Conservation (phyloP, 768 basidiomycete species). For the Dendrothele bispora region DNA sequence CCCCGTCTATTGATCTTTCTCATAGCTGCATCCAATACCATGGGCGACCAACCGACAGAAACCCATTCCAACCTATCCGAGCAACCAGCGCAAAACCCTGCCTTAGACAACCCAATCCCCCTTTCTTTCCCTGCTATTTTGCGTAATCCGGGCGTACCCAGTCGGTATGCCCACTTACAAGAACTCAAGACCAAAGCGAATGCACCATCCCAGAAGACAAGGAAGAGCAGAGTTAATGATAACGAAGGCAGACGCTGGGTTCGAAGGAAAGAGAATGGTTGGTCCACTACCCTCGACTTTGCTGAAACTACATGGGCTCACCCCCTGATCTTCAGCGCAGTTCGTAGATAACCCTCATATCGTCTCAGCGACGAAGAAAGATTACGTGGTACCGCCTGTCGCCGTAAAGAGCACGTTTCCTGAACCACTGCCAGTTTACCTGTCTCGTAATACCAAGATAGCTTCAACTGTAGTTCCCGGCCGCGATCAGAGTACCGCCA, state of each 20-base stretch:
- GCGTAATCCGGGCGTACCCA: constrained; percentile 53
- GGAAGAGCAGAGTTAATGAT: constrained; percentile 51
- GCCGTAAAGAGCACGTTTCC: constrained; percentile 63
- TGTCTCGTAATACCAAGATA: constrained; percentile 58
- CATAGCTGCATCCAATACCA: no score
- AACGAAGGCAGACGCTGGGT: constrained; percentile 80
- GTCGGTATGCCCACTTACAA: constrained; percentile 55
- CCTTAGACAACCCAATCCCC: constrained; percentile 33
- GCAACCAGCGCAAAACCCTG: no score
- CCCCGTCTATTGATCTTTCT: no score
- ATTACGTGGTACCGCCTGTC: constrained; percentile 49
- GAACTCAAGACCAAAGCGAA: constrained; percentile 12
- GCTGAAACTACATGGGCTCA: neutral
- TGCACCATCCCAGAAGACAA: constrained; percentile 20
- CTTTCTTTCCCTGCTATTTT: constrained; percentile 75
- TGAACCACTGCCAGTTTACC: constrained; percentile 68
- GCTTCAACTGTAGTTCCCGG: constrained; percentile 43
- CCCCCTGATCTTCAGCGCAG: constrained; percentile 44
- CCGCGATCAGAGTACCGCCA: constrained; percentile 53
- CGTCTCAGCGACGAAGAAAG: constrained; percentile 56
- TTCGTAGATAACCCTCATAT: constrained; percentile 77
- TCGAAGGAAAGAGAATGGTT: constrained; percentile 77
- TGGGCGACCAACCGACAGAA: no score
- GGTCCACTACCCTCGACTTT: constrained; percentile 12
- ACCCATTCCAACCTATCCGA: no score